Evolutionary conservation across 2,329 filamentous ascomycete species (phyloP).

Genomic region (Phaeosphaeriaceae sp.): DNA sequence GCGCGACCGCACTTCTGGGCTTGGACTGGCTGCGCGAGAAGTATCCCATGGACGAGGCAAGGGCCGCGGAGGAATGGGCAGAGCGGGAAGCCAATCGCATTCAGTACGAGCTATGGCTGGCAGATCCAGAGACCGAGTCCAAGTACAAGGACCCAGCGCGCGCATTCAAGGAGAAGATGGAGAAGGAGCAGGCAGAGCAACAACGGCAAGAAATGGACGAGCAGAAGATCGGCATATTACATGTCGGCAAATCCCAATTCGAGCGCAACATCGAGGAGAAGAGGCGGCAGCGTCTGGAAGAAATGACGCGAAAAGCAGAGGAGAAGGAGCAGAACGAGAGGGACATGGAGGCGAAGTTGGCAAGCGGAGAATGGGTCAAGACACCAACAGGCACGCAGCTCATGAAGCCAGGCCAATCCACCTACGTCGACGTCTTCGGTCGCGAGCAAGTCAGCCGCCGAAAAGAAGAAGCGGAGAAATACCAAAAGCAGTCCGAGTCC

Average conservation of each 20-base stretch:
- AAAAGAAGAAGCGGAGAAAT: constrained; percentile 38
- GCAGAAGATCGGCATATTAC: constrained; percentile 43
- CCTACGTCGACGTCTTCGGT: constrained; percentile 45
- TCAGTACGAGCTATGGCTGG: constrained; percentile 47
- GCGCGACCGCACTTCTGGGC: constrained; percentile 37
- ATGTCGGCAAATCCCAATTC: constrained; percentile 43
- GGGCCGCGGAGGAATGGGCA: constrained; percentile 50
- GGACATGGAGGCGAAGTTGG: constrained; percentile 42
- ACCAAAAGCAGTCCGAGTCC: constrained; percentile 31
- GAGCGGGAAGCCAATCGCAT: constrained; percentile 49
- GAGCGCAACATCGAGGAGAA: constrained; percentile 46
- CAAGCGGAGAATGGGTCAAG: constrained; percentile 42
- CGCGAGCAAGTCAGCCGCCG: constrained; percentile 40
- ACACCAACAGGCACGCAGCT: constrained; percentile 44
- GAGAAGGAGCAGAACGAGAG: constrained; percentile 40
- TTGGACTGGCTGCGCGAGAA: constrained; percentile 46
- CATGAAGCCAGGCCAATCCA: constrained; percentile 45
- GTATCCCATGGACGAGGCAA: constrained; percentile 51
- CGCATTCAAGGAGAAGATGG: constrained; percentile 42
- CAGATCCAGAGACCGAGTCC: constrained; percentile 47
- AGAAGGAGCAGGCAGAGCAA: constrained; percentile 38
- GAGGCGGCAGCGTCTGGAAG: constrained; percentile 37
- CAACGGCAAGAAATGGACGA: constrained; percentile 30
- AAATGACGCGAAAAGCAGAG: constrained; percentile 37
- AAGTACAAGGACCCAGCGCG: constrained; percentile 49